These are phyloP conservation scores for Tylopilus sp. DNA, from an alignment of 768 basidiomycete genomes.

Conservation along the genomic window DNA sequence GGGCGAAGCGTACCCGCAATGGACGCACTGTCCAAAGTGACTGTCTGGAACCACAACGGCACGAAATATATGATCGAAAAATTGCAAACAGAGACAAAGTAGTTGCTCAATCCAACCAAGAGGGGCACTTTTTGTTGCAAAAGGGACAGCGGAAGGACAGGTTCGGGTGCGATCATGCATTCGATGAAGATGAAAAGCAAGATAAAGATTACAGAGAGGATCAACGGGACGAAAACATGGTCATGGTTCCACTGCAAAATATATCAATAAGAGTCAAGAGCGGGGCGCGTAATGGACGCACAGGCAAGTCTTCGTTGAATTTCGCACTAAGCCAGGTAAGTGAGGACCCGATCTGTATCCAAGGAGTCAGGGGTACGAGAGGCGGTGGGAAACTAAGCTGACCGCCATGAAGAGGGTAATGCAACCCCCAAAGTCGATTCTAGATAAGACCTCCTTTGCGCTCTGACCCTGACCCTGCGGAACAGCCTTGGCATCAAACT, in stretches of 20 bases:
- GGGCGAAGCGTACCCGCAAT: slow-evolving; percentile 45
- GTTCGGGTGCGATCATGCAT: slow-evolving; percentile 56
- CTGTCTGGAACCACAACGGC: slow-evolving; percentile 82
- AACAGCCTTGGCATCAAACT: background rate
- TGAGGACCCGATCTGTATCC: slow-evolving; percentile 47
- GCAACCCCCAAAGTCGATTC: slow-evolving; percentile 80
- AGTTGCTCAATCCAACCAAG: slow-evolving; percentile 66
- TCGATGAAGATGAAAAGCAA: slow-evolving; percentile 59
- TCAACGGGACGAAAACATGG: slow-evolving; percentile 48
- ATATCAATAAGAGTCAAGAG: background rate
- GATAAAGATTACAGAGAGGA: slow-evolving; percentile 41
- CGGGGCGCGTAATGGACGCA: slow-evolving; percentile 20
- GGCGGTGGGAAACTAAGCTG: background rate
- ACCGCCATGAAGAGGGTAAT: slow-evolving; percentile 52
- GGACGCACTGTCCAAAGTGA: slow-evolving; percentile 62
- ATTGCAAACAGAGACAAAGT: slow-evolving; percentile 73
- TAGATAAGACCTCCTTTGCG: slow-evolving; percentile 60
- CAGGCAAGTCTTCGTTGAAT: slow-evolving; percentile 64
- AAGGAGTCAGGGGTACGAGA: background rate
- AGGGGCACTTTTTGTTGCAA: slow-evolving; percentile 64
- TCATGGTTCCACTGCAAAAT: slow-evolving; percentile 49
- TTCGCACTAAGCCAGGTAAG: slow-evolving; percentile 65
- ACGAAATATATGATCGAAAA: slow-evolving; percentile 74
- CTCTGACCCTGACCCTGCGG: slow-evolving; percentile 62
- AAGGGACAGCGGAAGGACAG: slow-evolving; percentile 63